Evolutionary conservation across 75 land plant genomes (phyloP).

Genomic region (Cunninghamia lanceolata): DNA sequence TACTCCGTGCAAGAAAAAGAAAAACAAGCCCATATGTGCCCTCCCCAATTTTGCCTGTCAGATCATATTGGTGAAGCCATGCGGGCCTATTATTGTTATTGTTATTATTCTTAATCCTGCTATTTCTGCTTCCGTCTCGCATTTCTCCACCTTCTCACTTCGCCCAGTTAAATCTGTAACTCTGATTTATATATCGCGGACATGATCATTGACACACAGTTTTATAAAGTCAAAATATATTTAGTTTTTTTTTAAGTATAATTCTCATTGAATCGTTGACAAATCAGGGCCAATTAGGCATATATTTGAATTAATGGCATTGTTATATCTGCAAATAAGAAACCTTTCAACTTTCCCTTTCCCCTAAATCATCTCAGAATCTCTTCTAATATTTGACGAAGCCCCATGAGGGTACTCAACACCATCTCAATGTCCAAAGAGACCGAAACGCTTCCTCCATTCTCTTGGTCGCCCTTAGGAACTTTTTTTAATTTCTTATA

Average conservation of each 20-base stretch:
- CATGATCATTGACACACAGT: background rate
- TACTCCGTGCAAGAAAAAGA: conserved; percentile 76
- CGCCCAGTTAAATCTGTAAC: background rate
- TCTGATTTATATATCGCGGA: background rate
- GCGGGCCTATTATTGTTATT: conserved; percentile 58
- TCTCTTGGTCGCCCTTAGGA: too few species aligned
- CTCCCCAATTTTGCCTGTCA: conserved; percentile 95
- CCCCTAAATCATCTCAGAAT: too few species aligned
- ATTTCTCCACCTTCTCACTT: background rate
- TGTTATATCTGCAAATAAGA: too few species aligned
- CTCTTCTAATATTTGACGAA: too few species aligned
- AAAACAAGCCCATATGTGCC: conserved; percentile 97
- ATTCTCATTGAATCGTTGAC: background rate
- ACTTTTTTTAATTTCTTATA: too few species aligned
- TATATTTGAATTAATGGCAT: too few species aligned
- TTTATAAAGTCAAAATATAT: background rate
- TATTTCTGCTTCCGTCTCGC: conserved; percentile 23
- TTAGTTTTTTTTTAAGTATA: background rate
- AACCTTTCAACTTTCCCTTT: too few species aligned
- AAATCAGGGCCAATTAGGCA: too few species aligned
- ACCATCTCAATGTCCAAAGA: too few species aligned
- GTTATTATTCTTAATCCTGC: background rate
- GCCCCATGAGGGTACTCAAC: too few species aligned
- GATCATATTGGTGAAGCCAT: conserved; percentile 97
- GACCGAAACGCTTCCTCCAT: too few species aligned